Conservation (phyloP, 495 filamentous ascomycete species). For the Tuber calosporum region DNA sequence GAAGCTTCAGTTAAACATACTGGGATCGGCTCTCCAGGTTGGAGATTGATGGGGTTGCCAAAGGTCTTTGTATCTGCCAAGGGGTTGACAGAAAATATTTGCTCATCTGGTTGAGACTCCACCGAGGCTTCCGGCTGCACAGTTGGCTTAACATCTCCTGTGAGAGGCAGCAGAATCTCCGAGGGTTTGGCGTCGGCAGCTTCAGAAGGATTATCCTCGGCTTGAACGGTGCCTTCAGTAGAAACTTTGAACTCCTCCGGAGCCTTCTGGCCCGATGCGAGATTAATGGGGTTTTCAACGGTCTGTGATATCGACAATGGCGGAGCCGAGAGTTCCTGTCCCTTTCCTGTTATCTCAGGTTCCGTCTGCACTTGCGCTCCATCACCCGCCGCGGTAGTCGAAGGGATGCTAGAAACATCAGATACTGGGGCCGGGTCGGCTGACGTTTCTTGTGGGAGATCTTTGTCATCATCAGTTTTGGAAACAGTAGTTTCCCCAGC, state of each 20-base stretch:
- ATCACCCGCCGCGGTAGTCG: constrained; percentile 66
- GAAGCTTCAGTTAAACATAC: constrained; percentile 48
- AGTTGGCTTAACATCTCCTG: constrained; percentile 1
- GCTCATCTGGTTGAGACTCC: constrained; percentile 9
- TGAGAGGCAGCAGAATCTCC: not conserved
- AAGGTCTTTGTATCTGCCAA: constrained; percentile 67
- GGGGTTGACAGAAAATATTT: constrained; percentile 60
- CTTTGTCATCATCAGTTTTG: not conserved
- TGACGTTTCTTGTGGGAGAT: constrained; percentile 47
- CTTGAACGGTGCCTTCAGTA: constrained; percentile 55
- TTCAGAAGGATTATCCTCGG: constrained; percentile 77
- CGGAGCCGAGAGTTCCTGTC: constrained; percentile 38
- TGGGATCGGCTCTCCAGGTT: constrained; percentile 65
- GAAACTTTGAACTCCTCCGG: constrained; percentile 55
- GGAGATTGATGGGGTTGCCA: constrained; percentile 70
- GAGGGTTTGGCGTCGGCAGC: constrained; percentile 50
- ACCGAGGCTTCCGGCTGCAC: constrained; percentile 6
- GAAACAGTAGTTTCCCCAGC: not conserved
- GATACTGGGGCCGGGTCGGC: constrained; percentile 72
- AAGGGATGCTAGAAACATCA: constrained; percentile 65
- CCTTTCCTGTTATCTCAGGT: not conserved
- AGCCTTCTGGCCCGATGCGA: constrained; percentile 68
- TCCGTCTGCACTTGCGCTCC: constrained; percentile 52
- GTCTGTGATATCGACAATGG: constrained; percentile 68
- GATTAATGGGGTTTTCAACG: constrained; percentile 66